These are phyloP conservation scores for Calonectria honghensis DNA, from an alignment of 2,329 filamentous ascomycete genomes.

Conservation along the genomic window DNA sequence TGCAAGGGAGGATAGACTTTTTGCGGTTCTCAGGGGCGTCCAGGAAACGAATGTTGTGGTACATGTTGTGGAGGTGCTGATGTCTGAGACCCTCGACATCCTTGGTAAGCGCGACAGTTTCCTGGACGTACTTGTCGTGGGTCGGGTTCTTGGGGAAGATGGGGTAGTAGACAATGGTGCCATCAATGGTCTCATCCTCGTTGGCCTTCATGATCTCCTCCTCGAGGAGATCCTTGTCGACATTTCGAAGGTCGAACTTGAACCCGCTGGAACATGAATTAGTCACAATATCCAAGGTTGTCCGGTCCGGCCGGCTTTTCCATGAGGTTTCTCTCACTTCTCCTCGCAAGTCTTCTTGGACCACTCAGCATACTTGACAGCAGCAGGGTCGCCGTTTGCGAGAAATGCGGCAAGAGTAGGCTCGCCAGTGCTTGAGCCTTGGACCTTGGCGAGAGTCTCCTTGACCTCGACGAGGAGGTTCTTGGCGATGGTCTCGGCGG, in stretches of 20 bases:
- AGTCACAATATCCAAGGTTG: constrained; percentile 47
- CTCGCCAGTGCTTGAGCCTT: constrained; percentile 71
- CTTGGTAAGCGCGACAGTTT: constrained; percentile 91
- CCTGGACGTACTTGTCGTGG: constrained; percentile 96
- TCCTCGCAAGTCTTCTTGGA: constrained; percentile 97
- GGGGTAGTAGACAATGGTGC: constrained; percentile 98
- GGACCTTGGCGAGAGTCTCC: constrained; percentile 82
- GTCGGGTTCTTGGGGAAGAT: constrained; percentile 88
- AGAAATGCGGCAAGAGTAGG: constrained; percentile 93
- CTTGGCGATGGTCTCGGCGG: constrained; percentile 91
- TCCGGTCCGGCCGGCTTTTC: constrained; percentile 47
- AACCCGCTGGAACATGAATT: constrained; percentile 80
- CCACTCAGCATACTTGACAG: constrained; percentile 96
- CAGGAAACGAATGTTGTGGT: constrained; percentile 96
- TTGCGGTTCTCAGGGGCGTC: constrained; percentile 85
- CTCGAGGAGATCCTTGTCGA: constrained; percentile 92
- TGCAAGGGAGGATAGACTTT: constrained; percentile 97
- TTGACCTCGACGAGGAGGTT: constrained; percentile 85
- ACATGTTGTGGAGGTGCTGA: constrained; percentile 99
- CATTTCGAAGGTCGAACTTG: constrained; percentile 87
- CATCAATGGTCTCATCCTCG: constrained; percentile 84
- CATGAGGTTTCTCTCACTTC: constrained; percentile 79
- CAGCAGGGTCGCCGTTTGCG: constrained; percentile 92
- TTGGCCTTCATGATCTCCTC: constrained; percentile 92
- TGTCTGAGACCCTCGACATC: constrained; percentile 97